Conservation (phyloP, 2,329 filamentous ascomycete species). For the Aspergillus proliferans region DNA sequence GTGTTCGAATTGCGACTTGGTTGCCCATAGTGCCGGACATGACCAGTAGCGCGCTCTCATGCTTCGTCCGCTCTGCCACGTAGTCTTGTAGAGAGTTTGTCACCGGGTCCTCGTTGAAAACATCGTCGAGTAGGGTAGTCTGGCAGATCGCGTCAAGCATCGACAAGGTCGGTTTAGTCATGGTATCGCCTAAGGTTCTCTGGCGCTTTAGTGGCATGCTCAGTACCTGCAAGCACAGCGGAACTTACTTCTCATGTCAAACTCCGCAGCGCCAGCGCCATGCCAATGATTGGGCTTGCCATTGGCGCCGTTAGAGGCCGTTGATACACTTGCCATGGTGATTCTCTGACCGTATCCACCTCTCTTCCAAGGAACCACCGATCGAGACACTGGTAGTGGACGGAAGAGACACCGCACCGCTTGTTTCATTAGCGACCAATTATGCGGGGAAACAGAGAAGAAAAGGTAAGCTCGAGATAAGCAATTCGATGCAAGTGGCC, state of each 20-base stretch:
- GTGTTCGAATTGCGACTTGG: constrained; percentile 72
- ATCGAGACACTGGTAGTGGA: constrained; percentile 4
- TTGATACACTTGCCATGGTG: constrained; percentile 17
- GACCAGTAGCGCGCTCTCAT: constrained; percentile 73
- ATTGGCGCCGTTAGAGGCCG: constrained; percentile 10
- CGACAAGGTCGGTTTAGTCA: constrained; percentile 68
- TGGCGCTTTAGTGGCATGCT: neutral
- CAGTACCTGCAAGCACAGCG: neutral
- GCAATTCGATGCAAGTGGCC: neutral
- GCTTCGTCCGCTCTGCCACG: constrained; percentile 65
- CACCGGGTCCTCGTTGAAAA: constrained; percentile 71
- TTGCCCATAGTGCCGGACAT: constrained; percentile 93
- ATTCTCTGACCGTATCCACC: constrained; percentile 7
- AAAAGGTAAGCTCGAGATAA: neutral
- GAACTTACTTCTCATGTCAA: constrained; percentile 48
- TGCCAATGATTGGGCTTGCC: constrained; percentile 30
- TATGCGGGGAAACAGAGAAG: neutral
- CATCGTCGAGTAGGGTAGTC: constrained; percentile 75
- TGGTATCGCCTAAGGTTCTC: constrained; percentile 51
- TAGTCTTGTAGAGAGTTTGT: constrained; percentile 70
- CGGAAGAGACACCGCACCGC: constrained; percentile 8
- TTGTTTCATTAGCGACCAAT: constrained; percentile 6
- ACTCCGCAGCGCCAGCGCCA: constrained; percentile 48
- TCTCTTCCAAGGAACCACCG: constrained; percentile 4
- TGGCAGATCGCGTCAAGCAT: constrained; percentile 76